Percentiles rank a stretch among this genome's conserved stretches.
phyloP scores from a whole-genome alignment of 768 basidiomycete species.

The Rhizopogon sp. region DNA sequence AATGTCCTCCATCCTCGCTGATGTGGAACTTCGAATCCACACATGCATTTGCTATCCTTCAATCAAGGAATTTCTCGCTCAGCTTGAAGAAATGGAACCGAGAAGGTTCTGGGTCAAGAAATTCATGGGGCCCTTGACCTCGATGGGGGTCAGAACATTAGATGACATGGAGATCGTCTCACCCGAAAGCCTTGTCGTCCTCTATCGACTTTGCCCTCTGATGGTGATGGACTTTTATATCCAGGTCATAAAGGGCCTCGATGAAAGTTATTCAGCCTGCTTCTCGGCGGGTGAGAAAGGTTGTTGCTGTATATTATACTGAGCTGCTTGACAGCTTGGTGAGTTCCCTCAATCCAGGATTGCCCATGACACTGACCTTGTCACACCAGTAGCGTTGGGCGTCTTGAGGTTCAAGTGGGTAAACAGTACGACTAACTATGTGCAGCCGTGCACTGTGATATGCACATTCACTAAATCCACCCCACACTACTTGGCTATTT shows the following conservation, averaged over 20 bases:
- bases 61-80: neutral
- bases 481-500: too few species aligned
- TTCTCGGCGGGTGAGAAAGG: neutral
- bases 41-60: neutral
- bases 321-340: neutral
- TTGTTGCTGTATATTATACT: neutral
- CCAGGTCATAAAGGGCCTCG: neutral
- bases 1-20: neutral
- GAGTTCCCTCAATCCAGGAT: neutral
- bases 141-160: neutral
- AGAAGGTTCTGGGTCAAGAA: neutral
- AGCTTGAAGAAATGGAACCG: neutral
- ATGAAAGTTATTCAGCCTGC: neutral
- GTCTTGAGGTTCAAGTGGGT: too few species aligned
- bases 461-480: too few species aligned
- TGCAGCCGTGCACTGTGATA: too few species aligned
- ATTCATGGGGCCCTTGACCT: neutral
- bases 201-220: neutral
- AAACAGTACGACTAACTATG: too few species aligned
- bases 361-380: neutral
- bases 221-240: slow-evolving; percentile 6
- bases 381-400: too few species aligned
- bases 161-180: slow-evolving; percentile 5
- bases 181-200: slow-evolving; percentile 3
- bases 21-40: neutral